Base-by-base conservation (phyloP, 2,329 filamentous ascomycete genomes). In the Anthostomella pinea region DNA sequence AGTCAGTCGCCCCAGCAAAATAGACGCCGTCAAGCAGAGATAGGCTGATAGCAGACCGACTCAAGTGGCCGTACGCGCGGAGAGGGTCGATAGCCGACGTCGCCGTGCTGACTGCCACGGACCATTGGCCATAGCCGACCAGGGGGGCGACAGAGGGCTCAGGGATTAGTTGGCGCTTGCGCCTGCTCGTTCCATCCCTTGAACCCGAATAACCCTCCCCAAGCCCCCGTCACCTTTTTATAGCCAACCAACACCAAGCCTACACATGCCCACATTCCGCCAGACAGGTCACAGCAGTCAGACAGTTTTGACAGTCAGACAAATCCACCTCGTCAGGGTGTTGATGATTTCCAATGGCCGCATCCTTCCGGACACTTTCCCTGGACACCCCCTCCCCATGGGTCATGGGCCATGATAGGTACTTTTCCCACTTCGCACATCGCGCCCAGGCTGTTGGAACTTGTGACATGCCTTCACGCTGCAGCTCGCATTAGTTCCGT, bases 101-200 rank as follows among this genome's bases (percentile, higher is more conserved):
- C 39, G 41, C 39, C 21, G 18, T 40, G 30, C 26, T 38, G 32
- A n/a, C n/a, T n/a, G n/a, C n/a, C n/a, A n/a, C n/a, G n/a, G n/a
- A 32, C 28, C 20, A 57, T 58, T 58, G 52, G 56, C 44, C 47
- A 38, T 38, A 21, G 29, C 21, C 39, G 35, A 35, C 42, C 22
- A 41, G 53, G 51, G 50, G 57, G 46, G 53, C 34, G 41, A 43
- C 37, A 46, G 51, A 47, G 38, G 25, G 35, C 38, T 30, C 52
- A 47, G 38, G 54, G 53, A 34, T 54, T 28, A 20, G 38, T 51
- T 43, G 58, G 63, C 63, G 63, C 64, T 64, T 65, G 62, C 59
- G 61, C 60, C 58, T 54, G 51, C 51, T 41, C 41, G 35, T 33
- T 27, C 33, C 48, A 48, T 51, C 45, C 51, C 46, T 52, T 46